Evolutionary conservation across 164 flowering plant species (phyloP), one percentile per base, ranked within the genome.

Genomic region (Aristolochia contorta): DNA sequence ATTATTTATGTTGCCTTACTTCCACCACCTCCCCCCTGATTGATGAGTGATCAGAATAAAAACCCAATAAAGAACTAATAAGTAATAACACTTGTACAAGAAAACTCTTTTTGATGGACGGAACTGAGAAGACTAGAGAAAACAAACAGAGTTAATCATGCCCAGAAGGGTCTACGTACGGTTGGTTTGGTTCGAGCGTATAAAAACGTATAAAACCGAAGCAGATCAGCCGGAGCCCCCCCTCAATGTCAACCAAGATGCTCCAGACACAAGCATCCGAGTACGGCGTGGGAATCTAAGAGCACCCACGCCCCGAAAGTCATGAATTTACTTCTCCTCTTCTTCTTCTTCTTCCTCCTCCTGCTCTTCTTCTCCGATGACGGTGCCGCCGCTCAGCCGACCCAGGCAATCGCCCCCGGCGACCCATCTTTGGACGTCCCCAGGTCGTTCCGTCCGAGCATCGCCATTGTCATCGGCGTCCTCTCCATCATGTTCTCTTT

Each of bases 391-490:
- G 56, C 56, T 50, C 56, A 51, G 56, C 54, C 14, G 22, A n/a
- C 23, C 21, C 41, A 27, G 41, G 19, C 19, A 8, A 1, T 19
- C 41, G 21, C 20, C 20, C 41, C 58, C 58, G 58, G 5, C 58
- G 37, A 54, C 37, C 22, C 25, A 2, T 12, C 27, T 0, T 7
- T 3, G 5, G 54, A 12, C 53, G 6, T 3, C 25, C 14, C 18
- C 49, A 15, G 19, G 1, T 15, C 77, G 2, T 84, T 89, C 63
- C 74, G 80, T 21, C 93, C 96, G 6, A 84, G 93, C 52, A 74
- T 87, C 9, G 91, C 84, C 9, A 78, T 89, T 9, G 89, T 89
- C 8, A 67, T 87, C 8, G 91, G 86, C n/a, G 65, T 89, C 51
- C 80, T 92, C 16, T 54, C 75, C 1, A 23, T 83, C 61, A 79